Evolutionary conservation across 2,329 filamentous ascomycete species (phyloP).

Genomic region (Aureobasidium sp.): DNA sequence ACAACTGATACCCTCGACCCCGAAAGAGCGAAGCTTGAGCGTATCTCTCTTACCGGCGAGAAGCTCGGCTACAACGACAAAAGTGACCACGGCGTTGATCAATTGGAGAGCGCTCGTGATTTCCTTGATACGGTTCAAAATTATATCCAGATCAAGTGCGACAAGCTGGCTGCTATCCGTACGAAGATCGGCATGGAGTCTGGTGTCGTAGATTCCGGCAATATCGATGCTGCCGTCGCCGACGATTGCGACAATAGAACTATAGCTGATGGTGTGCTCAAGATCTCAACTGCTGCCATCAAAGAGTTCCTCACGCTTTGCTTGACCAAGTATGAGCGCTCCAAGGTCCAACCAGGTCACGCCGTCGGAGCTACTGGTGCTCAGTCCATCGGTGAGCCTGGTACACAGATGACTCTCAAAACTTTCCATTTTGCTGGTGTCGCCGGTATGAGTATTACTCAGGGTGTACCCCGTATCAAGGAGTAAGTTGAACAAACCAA

Average conservation of each 20-base stretch:
- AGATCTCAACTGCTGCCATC: slow-evolving; percentile 69
- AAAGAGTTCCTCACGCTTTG: slow-evolving; percentile 71
- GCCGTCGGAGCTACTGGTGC: slow-evolving; percentile 93
- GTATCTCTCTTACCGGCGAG: slow-evolving; percentile 53
- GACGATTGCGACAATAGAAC: slow-evolving; percentile 6
- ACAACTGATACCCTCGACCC: slow-evolving; percentile 59
- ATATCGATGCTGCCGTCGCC: slow-evolving; percentile 4
- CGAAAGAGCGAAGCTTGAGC: slow-evolving; percentile 57
- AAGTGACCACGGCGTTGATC: slow-evolving; percentile 48
- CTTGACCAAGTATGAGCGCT: slow-evolving; percentile 80
- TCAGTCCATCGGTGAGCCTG: slow-evolving; percentile 95
- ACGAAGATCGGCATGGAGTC: slow-evolving; percentile 12
- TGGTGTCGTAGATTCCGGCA: neutral
- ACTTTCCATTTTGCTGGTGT: slow-evolving; percentile 99
- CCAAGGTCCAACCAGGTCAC: slow-evolving; percentile 87
- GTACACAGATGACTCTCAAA: slow-evolving; percentile 98
- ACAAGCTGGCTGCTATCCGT: slow-evolving; percentile 22
- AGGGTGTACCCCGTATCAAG: slow-evolving; percentile 99
- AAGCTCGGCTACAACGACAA: slow-evolving; percentile 59
- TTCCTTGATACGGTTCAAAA: slow-evolving; percentile 72
- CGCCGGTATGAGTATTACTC: slow-evolving; percentile 97
- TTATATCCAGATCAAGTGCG: slow-evolving; percentile 46
- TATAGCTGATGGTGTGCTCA: slow-evolving; percentile 64
- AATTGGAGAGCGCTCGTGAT: slow-evolving; percentile 64
- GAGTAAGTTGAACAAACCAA: slow-evolving; percentile 37